Conservation (phyloP, 169 alveolate genomes). For the Babesia sp. region DNA sequence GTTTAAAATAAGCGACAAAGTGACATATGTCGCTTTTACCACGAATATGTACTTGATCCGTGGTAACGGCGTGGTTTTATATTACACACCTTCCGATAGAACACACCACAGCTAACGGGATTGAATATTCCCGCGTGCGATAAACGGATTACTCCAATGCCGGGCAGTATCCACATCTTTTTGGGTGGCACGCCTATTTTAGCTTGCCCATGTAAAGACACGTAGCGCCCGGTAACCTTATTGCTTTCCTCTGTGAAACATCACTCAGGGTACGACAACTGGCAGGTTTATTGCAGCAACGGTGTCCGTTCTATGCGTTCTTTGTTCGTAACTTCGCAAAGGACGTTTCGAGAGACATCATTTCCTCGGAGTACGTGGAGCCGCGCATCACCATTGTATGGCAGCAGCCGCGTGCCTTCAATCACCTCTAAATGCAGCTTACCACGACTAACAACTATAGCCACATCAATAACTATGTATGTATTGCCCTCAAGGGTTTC, state of each 20-base stretch:
- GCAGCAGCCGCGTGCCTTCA: constrained; percentile 38
- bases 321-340: background rate
- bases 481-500: constrained; percentile 20
- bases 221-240: no score
- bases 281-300: background rate
- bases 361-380: constrained; percentile 4
- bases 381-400: background rate
- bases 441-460: constrained; percentile 16
- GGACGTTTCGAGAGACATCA: constrained; percentile 3
- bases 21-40: no score
- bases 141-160: no score
- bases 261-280: background rate
- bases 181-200: no score
- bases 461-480: constrained; percentile 18
- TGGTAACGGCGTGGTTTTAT: background rate
- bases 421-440: constrained; percentile 19
- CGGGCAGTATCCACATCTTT: no score
- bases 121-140: no score
- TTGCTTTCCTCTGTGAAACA: no score
- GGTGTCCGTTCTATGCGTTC: background rate
- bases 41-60: no score
- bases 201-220: no score
- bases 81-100: background rate
- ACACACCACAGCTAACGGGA: background rate
- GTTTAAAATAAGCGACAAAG: no score